phyloP scores from a whole-genome alignment of 2,329 filamentous ascomycete genomes.

The Arthroderma sp. region DNA sequence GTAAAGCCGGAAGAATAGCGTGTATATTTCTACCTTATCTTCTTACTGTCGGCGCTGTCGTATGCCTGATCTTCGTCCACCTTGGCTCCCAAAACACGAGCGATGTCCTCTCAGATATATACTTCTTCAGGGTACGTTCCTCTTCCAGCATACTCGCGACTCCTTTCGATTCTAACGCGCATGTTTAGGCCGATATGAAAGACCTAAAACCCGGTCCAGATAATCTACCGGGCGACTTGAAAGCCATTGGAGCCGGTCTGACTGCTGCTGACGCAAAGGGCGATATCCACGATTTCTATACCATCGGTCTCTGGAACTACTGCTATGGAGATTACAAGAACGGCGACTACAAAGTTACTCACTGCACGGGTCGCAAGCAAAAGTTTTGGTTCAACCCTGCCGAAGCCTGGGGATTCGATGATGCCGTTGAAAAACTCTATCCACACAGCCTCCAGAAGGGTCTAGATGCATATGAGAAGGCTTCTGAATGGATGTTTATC shows the following conservation, averaged over 20 bases:
- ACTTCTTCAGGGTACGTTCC: slow-evolving; percentile 39
- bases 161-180: slow-evolving; percentile 1
- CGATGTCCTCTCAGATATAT: slow-evolving; percentile 36
- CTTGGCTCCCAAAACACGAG: slow-evolving; percentile 42
- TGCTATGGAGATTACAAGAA: slow-evolving; percentile 51
- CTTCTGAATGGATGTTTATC: slow-evolving; percentile 71
- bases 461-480: slow-evolving; percentile 58
- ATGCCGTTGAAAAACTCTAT: slow-evolving; percentile 47
- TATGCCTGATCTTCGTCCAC: slow-evolving; percentile 50
- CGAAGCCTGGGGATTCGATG: slow-evolving; percentile 50
- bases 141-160: neutral
- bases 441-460: slow-evolving; percentile 54
- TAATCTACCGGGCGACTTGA: slow-evolving; percentile 25
- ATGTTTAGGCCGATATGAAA: slow-evolving; percentile 42
- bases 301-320: slow-evolving; percentile 76
- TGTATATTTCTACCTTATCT: slow-evolving; percentile 81
- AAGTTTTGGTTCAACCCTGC: slow-evolving; percentile 66
- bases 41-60: slow-evolving; percentile 62
- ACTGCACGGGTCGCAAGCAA: slow-evolving; percentile 58
- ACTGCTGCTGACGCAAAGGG: slow-evolving; percentile 21
- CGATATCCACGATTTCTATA: slow-evolving; percentile 64
- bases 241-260: slow-evolving; percentile 19
- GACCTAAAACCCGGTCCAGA: slow-evolving; percentile 43
- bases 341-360: slow-evolving; percentile 36
- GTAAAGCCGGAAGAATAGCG: slow-evolving; percentile 61